Evolutionary conservation across 345 rosid genomes (phyloP).

Genomic region (Gossypium anomalum): DNA sequence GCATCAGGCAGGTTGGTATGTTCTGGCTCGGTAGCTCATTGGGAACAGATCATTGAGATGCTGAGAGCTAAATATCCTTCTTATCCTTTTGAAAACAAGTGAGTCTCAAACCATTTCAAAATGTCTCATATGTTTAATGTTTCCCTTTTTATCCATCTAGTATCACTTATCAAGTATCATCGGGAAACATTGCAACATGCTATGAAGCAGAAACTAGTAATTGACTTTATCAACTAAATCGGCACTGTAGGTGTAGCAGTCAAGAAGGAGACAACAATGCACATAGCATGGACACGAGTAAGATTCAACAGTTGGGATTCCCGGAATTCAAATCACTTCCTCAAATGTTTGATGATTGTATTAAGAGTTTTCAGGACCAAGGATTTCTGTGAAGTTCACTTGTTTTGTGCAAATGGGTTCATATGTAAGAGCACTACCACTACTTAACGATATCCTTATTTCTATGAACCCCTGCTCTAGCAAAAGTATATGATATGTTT

Average conservation of each 20-base stretch:
- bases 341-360: constrained; percentile 84
- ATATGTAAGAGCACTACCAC: not conserved
- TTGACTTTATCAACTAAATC: not conserved
- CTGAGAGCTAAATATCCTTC: constrained; percentile 58
- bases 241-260: constrained; percentile 45
- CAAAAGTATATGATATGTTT: too few species aligned
- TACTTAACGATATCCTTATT: too few species aligned
- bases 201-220: not conserved
- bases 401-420: not conserved
- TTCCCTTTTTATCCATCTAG: not conserved
- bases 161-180: not conserved
- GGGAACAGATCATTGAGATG: constrained; percentile 70
- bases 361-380: constrained; percentile 64
- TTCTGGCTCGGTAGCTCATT: constrained; percentile 68
- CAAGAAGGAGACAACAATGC: constrained; percentile 56
- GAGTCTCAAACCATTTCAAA: constrained; percentile 8
- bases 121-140: not conserved
- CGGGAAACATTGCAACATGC: not conserved
- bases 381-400: constrained; percentile 46
- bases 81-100: constrained; percentile 65
- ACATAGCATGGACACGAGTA: constrained; percentile 76
- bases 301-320: constrained; percentile 56
- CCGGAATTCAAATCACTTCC: constrained; percentile 51
- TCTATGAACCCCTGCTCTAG: too few species aligned
- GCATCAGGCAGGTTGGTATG: constrained; percentile 79